Base-by-base conservation (phyloP, 2,329 filamentous ascomycete species). In the Xylariaceae sp. region DNA sequence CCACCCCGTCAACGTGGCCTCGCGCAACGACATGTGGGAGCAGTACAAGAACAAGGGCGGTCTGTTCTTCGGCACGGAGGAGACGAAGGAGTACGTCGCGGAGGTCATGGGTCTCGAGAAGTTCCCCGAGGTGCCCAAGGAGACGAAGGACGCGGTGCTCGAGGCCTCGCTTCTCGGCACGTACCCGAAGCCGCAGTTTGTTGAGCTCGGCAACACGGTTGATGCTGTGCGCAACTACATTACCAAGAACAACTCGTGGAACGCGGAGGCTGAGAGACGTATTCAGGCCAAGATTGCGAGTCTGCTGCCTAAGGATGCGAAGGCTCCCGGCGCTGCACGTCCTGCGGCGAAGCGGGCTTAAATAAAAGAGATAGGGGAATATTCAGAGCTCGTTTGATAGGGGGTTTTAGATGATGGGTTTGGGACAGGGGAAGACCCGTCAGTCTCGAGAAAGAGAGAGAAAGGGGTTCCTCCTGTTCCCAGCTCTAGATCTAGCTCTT, bases 21-120 rank as follows among this genome's bases (percentile, higher is more conserved):
- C 59, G 10, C 39, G 64, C 34, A 54, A 68, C 35, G 71, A 71
- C 8, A 67, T 71, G 42, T 60, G 66, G 60, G 53, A 58, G 35
- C 65, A 62, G 58, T 67, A 64, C 50, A 56, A 53, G 11, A 54
- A 69, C 39, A 68, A 68, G 60, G 63, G 65, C 59, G 75, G 74
- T n/a, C 60, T 75, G 3, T 77, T 77, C 59, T 73, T 78, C 63
- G 72, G 75, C 59, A 70, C 66, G 17, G 23, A 62, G 35, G 71
- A 67, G 56, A 72, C 72, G 68, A 71, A 70, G 66, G 66, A 65
- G 35, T 71, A 67, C 67, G 55, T 71, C 53, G 59, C 64, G 53
- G 48, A 55, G 15, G 35, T 51, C 8, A 62, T 64, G 55, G 57
- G 63, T 47, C 48, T 62, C n/a, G 65, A 64, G 39, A 65, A 59